A percentile compares a stretch with the other conserved stretches of the same genome.
These are phyloP conservation scores for Saccharum hybrid DNA, from an alignment of 202 grass and related monocot species.

Conservation along the genomic window DNA sequence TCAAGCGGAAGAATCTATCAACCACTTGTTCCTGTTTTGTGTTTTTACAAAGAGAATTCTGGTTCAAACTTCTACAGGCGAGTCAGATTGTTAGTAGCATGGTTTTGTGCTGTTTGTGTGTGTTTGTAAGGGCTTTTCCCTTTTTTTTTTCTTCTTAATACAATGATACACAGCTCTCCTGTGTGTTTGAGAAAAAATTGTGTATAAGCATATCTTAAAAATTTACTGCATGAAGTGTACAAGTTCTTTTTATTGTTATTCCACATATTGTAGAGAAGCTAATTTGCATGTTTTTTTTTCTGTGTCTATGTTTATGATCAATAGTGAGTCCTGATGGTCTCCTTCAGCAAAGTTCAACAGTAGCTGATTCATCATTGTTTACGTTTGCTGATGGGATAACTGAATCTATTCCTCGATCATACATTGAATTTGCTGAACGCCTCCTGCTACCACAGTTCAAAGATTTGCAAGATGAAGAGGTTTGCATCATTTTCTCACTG, in stretches of 20 bases:
- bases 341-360: conserved; percentile 95
- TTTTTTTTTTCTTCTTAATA: neutral
- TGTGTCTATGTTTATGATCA: conserved; percentile 25
- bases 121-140: neutral
- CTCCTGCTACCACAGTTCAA: conserved; percentile 76
- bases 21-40: neutral
- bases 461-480: conserved; percentile 72
- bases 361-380: conserved; percentile 80
- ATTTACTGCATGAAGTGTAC: conserved; percentile 5
- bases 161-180: neutral
- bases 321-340: conserved; percentile 96
- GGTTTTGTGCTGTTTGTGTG: neutral
- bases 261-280: conserved; percentile 8
- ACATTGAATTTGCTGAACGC: conserved; percentile 98
- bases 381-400: conserved; percentile 79
- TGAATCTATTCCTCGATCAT: conserved; percentile 74
- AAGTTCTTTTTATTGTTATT: neutral
- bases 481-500: conserved; percentile 41
- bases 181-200: neutral
- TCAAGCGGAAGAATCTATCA: neutral
- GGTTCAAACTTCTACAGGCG: neutral
- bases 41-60: neutral
- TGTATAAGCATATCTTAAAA: neutral
- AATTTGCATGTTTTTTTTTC: conserved; percentile 18
- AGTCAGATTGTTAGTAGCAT: no score